phyloP scores from a whole-genome alignment of 2,329 filamentous ascomycete species.

The Aureobasidium zeae region DNA sequence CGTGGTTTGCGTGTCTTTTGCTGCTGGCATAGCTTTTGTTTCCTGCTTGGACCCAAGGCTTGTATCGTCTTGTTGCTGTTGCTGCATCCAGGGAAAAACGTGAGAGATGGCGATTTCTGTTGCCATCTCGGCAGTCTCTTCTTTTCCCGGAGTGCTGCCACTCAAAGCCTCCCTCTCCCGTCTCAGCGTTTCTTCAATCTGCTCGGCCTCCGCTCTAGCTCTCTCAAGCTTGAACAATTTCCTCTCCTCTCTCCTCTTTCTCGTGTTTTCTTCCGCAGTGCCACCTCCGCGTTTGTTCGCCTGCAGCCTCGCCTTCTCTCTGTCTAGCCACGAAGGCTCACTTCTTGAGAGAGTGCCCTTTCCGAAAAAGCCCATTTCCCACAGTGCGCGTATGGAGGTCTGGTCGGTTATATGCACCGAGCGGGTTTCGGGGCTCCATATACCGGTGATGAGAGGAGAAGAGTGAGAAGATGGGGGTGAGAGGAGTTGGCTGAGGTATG shows the following conservation, averaged over 20 bases:
- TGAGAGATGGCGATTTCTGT: conserved; percentile 1
- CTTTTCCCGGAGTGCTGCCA: neutral
- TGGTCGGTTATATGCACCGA: conserved; percentile 78
- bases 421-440: conserved; percentile 72
- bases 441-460: conserved; percentile 56
- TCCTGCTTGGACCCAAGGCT: conserved; percentile 1
- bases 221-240: conserved; percentile 82
- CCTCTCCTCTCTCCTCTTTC: conserved; percentile 67
- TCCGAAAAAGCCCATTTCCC: conserved; percentile 96
- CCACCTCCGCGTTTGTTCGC: conserved; percentile 20
- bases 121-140: neutral
- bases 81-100: conserved; percentile 16
- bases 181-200: conserved; percentile 61
- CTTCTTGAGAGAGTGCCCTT: conserved; percentile 89
- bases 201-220: conserved; percentile 77
- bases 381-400: conserved; percentile 66
- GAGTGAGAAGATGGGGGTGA: conserved; percentile 56
- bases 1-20: neutral
- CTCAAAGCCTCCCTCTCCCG: conserved; percentile 35
- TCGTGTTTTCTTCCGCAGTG: conserved; percentile 76
- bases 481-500: conserved; percentile 40
- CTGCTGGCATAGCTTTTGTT: neutral
- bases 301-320: conserved; percentile 63
- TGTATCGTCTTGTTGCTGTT: neutral
- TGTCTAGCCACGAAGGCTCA: conserved; percentile 85